Evolutionary conservation across 352 stramenopile genomes (phyloP).

Genomic region (Phytophthora niederhauseri): DNA sequence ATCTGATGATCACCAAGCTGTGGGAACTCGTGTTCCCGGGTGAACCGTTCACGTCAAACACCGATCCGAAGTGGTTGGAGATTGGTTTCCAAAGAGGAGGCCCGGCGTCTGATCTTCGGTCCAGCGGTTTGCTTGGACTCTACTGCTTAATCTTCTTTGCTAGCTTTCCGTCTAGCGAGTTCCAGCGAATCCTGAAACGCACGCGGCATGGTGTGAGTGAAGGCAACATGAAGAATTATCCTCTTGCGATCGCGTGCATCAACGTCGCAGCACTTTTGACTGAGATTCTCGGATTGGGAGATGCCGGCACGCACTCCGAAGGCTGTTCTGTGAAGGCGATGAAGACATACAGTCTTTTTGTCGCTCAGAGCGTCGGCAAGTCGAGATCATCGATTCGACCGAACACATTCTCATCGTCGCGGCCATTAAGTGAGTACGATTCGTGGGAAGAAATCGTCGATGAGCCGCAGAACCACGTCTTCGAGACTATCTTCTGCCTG

Average conservation of each 20-base stretch:
- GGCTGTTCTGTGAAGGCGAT: conserved; percentile 69
- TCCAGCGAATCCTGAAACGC: conserved; percentile 72
- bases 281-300: conserved; percentile 78
- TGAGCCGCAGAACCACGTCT: conserved; percentile 81
- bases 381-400: conserved; percentile 28
- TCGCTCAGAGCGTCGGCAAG: conserved; percentile 53
- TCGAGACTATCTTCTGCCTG: conserved; percentile 87
- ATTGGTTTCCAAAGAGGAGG: conserved; percentile 85
- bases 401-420: conserved; percentile 39
- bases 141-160: conserved; percentile 90
- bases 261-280: conserved; percentile 79
- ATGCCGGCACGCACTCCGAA: conserved; percentile 79
- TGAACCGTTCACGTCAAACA: conserved; percentile 74
- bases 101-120: conserved; percentile 80
- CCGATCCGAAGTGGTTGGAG: conserved; percentile 80
- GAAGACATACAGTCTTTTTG: conserved; percentile 80
- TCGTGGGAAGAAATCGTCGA: conserved; percentile 78
- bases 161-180: conserved; percentile 63
- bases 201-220: conserved; percentile 84
- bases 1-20: conserved; percentile 79
- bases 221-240: conserved; percentile 91
- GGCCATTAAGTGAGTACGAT: conserved; percentile 48
- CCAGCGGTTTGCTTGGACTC: conserved; percentile 82
- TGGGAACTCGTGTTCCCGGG: conserved; percentile 69
- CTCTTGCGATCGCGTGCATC: conserved; percentile 87